phyloP scores from a whole-genome alignment of 2,329 filamentous ascomycete species.

The Parasarocladium wereldwijsianum region DNA sequence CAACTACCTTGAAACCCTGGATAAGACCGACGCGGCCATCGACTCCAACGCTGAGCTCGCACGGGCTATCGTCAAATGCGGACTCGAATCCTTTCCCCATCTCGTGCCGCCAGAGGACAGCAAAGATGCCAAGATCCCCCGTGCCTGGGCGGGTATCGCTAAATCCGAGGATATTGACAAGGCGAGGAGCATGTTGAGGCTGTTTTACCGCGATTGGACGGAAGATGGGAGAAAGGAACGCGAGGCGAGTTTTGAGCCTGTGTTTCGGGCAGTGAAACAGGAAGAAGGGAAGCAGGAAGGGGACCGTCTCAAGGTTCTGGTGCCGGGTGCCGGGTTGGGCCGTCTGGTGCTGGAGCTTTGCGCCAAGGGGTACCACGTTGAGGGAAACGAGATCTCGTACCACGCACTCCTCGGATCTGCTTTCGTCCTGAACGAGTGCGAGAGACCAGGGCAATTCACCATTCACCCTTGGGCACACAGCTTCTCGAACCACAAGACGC shows the following conservation, averaged over 20 bases:
- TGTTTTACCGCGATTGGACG: constrained; percentile 94
- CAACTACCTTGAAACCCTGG: constrained; percentile 64
- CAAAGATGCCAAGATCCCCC: constrained; percentile 31
- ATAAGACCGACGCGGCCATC: constrained; percentile 72
- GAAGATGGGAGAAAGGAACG: constrained; percentile 61
- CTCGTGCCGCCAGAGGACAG: constrained; percentile 19
- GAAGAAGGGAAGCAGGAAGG: constrained; percentile 23
- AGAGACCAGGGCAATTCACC: constrained; percentile 44
- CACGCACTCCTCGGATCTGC: constrained; percentile 84
- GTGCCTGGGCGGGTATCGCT: constrained; percentile 55
- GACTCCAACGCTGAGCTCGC: constrained; percentile 77
- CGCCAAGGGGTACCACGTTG: constrained; percentile 53
- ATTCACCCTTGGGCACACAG: constrained; percentile 77
- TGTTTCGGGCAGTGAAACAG: constrained; percentile 48
- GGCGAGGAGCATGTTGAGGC: constrained; percentile 78
- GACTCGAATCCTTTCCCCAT: constrained; percentile 53
- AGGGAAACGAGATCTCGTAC: constrained; percentile 94
- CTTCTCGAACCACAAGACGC: constrained; percentile 71
- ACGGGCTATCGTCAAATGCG: constrained; percentile 58
- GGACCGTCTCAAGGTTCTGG: constrained; percentile 49
- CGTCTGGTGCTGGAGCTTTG: constrained; percentile 82
- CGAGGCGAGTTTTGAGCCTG: constrained; percentile 59
- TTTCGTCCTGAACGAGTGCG: constrained; percentile 58
- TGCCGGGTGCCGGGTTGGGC: constrained; percentile 82
- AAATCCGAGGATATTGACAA: constrained; percentile 72